Evolutionary conservation across 306 rosid species (phyloP), one percentile per base, ranked within the genome.

Genomic region (Cucurbita ficifolia): DNA sequence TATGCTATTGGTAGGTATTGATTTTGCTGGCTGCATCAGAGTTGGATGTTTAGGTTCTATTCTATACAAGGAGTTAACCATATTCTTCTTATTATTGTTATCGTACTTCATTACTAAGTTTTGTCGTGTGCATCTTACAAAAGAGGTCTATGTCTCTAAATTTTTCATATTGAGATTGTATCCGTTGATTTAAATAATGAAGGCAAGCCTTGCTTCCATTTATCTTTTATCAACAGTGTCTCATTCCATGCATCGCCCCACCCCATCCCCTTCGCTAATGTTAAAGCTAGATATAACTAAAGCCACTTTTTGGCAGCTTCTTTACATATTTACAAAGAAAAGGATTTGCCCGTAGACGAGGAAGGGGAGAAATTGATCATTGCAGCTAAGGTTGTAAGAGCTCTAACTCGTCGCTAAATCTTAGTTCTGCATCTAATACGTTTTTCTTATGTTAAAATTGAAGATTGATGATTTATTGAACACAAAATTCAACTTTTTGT

Each of bases 1-100:
- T 76, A 1, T 76, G 39, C 53, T 59, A 13, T 69, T 55, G 76
- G 52, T 80, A 84, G 86, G 84, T 75, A 45, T 39, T 56, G 68
- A 68, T 48, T 40, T 56, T 51, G 79, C 52, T 33, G 73, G 80
- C 72, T 76, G 75, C 77, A 22, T 70, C 74, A 70, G 55, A 70
- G 74, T 48, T 70, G 59, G 67, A 74, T 78, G 73, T n/a, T 36
- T 53, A 81, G 77, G 64, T 65, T 74, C 43, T 76, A 69, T 50
- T 75, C 76, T 62, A 70, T 74, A 64, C 55, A 69, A 69, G 56
- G 73, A 69, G 56, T 48, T 49, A 39, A 58, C 81, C 38, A 65
- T 78, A n/a, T 54, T 53, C 61, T 72, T 62, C 61, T 72, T 62
- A 58, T 74, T 58, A 19, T 78, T 58, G 43, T 72, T 45, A 12